A percentile compares a stretch with the other conserved stretches of the same genome.
Evolutionary conservation across 2,329 filamentous ascomycete species (phyloP).

Genomic region (Aureobasidium sp.): DNA sequence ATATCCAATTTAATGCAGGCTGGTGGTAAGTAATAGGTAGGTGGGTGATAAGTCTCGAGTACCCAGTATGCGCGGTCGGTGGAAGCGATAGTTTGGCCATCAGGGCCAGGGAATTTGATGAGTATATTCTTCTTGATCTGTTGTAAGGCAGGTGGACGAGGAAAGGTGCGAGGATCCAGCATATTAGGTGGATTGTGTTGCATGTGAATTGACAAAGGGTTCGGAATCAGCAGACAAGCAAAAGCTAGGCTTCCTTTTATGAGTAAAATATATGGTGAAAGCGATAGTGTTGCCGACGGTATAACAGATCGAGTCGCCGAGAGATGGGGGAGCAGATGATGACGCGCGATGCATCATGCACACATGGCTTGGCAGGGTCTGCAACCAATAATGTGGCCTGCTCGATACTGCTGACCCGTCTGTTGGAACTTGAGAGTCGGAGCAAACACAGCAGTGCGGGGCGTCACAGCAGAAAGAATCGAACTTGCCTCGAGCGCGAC

Average conservation of each 20-base stretch:
- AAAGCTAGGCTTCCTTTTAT: neutral
- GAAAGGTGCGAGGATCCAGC: slow-evolving; percentile 51
- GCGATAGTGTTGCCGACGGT: neutral
- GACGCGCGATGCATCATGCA: neutral
- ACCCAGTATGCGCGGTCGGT: slow-evolving; percentile 56
- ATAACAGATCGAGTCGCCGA: neutral
- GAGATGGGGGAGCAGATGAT: neutral
- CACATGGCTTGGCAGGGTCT: neutral
- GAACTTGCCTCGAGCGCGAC: neutral
- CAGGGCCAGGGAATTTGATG: slow-evolving; percentile 49
- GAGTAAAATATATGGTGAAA: neutral
- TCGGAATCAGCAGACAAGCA: neutral
- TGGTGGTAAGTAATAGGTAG: slow-evolving; percentile 56
- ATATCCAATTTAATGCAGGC: slow-evolving; percentile 44
- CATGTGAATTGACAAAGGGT: neutral
- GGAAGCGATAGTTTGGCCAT: slow-evolving; percentile 49
- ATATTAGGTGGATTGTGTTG: neutral
- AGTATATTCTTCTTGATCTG: slow-evolving; percentile 25
- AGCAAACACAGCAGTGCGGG: neutral
- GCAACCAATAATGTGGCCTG: neutral
- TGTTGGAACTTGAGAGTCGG: neutral
- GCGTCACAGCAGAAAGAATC: neutral
- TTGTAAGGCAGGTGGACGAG: slow-evolving; percentile 49
- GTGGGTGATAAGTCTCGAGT: slow-evolving; percentile 56
- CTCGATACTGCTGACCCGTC: neutral